Evolutionary conservation across 768 basidiomycete genomes (phyloP).

Genomic region (Hericium alpestre): DNA sequence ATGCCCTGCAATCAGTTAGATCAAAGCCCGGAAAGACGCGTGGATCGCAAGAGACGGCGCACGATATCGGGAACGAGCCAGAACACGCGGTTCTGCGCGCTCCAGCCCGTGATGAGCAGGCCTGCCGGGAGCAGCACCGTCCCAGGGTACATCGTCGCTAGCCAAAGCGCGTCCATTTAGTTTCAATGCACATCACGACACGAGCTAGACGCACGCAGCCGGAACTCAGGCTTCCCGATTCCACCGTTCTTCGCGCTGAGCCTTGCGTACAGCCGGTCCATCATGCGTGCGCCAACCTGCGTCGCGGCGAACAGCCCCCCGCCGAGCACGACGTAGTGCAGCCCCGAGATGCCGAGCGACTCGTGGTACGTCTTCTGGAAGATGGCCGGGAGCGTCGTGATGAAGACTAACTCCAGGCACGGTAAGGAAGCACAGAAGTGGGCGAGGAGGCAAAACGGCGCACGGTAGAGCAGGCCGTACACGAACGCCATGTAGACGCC

Average conservation of each 20-base stretch:
- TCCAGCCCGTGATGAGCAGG: slow-evolving; percentile 63
- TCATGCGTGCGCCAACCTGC: slow-evolving; percentile 38
- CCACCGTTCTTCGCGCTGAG: slow-evolving; percentile 44
- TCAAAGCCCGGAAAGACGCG: background rate
- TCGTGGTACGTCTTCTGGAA: slow-evolving; percentile 47
- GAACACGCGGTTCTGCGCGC: slow-evolving; percentile 40
- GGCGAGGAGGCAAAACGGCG: background rate
- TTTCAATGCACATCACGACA: background rate
- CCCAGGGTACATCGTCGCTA: slow-evolving; percentile 51
- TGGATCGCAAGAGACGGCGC: slow-evolving; percentile 12
- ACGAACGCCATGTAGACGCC: slow-evolving; percentile 61
- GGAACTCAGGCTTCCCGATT: slow-evolving; percentile 42
- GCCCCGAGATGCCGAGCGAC: slow-evolving; percentile 44
- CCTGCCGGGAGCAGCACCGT: slow-evolving; percentile 55
- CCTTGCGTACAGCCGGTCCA: slow-evolving; percentile 48
- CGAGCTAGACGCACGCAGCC: slow-evolving; percentile 29
- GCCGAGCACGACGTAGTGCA: slow-evolving; percentile 66
- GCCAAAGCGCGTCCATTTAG: background rate
- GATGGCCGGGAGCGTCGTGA: slow-evolving; percentile 54
- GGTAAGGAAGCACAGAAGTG: background rate
- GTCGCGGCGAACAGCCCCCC: slow-evolving; percentile 44
- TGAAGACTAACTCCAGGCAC: slow-evolving; percentile 35
- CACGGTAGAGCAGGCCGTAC: slow-evolving; percentile 30
- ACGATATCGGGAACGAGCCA: slow-evolving; percentile 71
- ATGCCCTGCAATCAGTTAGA: slow-evolving; percentile 37